Conservation (phyloP, 176 grass and related monocot species). For the Rhipidocladum racemiflorum region DNA sequence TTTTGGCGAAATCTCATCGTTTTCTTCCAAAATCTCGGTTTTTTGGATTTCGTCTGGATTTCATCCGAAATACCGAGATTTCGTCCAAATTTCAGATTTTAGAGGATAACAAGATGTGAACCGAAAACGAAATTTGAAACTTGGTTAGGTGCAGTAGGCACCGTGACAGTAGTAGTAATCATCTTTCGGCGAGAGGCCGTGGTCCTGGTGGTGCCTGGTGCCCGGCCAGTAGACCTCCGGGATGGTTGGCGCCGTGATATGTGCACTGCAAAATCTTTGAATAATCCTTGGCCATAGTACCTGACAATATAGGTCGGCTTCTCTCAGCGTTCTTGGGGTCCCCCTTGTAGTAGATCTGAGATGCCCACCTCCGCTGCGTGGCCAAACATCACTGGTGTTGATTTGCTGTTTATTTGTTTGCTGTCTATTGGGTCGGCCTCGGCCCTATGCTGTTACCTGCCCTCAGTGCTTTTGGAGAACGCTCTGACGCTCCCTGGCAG, state of each 20-base stretch:
- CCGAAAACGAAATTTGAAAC: too few relatives aligned
- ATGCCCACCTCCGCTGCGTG: slow-evolving; percentile 28
- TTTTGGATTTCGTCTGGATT: too few relatives aligned
- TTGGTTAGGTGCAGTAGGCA: background rate
- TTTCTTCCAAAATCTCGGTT: too few relatives aligned
- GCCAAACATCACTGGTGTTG: slow-evolving; percentile 19
- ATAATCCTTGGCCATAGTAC: background rate
- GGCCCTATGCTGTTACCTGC: background rate
- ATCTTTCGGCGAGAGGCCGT: background rate
- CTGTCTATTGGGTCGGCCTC: slow-evolving; percentile 35
- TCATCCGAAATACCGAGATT: too few relatives aligned
- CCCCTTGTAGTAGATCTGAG: slow-evolving; percentile 47
- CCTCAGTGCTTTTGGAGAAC: background rate
- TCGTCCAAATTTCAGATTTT: too few relatives aligned
- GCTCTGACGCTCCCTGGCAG: background rate
- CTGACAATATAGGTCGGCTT: slow-evolving; percentile 43
- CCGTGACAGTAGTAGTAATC: slow-evolving; percentile 13
- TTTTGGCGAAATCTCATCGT: too few relatives aligned
- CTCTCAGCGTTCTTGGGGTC: slow-evolving; percentile 31
- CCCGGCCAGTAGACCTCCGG: slow-evolving; percentile 35
- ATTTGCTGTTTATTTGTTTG: slow-evolving; percentile 48
- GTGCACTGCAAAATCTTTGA: slow-evolving; percentile 1
- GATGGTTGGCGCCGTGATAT: slow-evolving; percentile 26
- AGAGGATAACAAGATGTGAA: too few relatives aligned
- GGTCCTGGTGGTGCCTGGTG: slow-evolving; percentile 13